Percentiles rank a stretch among this genome's conserved stretches.
These are phyloP conservation scores for Aaosphaeria pasadenensis DNA, from an alignment of 2,329 filamentous ascomycete genomes.

Conservation along the genomic window DNA sequence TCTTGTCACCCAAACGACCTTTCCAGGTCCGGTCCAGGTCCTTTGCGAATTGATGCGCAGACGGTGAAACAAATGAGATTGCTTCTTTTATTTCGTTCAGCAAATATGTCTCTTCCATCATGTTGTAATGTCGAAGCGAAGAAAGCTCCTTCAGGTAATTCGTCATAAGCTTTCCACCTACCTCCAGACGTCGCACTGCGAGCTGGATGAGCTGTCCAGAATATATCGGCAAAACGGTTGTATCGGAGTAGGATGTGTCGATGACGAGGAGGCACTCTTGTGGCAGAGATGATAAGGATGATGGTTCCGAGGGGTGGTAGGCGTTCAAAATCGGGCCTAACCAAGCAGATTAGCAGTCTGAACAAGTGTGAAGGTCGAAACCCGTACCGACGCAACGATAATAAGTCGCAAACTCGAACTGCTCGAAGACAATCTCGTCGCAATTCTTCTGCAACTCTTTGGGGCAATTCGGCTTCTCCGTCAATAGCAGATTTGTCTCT, in stretches of 20 bases:
- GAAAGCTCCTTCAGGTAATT: constrained; percentile 89
- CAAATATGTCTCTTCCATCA: constrained; percentile 89
- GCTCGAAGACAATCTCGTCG: constrained; percentile 96
- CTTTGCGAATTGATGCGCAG: constrained; percentile 57
- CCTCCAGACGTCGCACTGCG: constrained; percentile 78
- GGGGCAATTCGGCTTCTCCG: constrained; percentile 81
- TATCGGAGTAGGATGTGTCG: constrained; percentile 91
- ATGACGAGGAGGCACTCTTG: constrained; percentile 83
- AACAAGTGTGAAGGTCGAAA: background rate
- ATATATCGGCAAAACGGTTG: constrained; percentile 83
- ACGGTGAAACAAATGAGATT: constrained; percentile 75
- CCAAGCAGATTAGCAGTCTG: constrained; percentile 1
- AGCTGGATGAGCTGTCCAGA: constrained; percentile 76
- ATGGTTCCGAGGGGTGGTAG: constrained; percentile 58
- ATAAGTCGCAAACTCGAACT: constrained; percentile 89
- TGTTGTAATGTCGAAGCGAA: constrained; percentile 88
- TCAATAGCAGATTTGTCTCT: constrained; percentile 79
- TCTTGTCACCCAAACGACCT: constrained; percentile 54
- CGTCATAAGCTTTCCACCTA: constrained; percentile 89
- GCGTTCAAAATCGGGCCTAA: constrained; percentile 73
- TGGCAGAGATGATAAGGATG: constrained; percentile 50
- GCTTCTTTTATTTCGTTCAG: constrained; percentile 96
- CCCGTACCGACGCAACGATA: constrained; percentile 68
- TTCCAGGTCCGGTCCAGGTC: constrained; percentile 87
- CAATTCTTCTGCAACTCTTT: constrained; percentile 81